phyloP scores from a whole-genome alignment of 1,284 basidiomycete species.

The Ceraceosorus guamensis region DNA sequence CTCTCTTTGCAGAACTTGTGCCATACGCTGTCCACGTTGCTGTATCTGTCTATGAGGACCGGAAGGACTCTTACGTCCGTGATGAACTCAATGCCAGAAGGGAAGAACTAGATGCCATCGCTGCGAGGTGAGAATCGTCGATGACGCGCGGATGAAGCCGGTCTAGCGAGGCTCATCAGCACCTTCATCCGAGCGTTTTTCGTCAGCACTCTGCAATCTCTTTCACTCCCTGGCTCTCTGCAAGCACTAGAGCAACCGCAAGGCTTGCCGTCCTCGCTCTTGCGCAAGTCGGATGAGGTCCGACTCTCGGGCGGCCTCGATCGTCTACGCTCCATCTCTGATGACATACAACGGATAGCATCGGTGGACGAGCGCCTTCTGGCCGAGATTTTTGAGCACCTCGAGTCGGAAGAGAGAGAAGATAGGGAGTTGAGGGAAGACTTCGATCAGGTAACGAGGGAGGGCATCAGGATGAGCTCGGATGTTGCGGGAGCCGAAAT shows the following conservation, averaged over 20 bases:
- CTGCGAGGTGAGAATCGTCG: constrained; percentile 3
- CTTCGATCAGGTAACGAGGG: constrained; percentile 55
- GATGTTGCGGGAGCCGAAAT: constrained; percentile 50
- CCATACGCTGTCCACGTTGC: constrained; percentile 84
- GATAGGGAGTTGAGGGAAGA: constrained; percentile 59
- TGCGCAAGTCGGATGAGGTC: constrained; percentile 80
- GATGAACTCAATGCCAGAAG: constrained; percentile 60
- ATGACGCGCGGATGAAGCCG: too few relatives aligned
- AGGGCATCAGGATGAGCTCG: constrained; percentile 53
- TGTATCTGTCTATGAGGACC: constrained; percentile 80
- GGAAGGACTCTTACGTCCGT: constrained; percentile 63
- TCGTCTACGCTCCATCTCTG: constrained; percentile 65
- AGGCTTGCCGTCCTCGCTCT: constrained; percentile 76
- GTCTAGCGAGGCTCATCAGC: too few relatives aligned
- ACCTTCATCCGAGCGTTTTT: too few relatives aligned
- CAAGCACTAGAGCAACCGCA: constrained; percentile 81
- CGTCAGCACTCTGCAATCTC: constrained; percentile 61
- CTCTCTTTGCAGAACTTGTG: constrained; percentile 68
- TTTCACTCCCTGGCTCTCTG: constrained; percentile 76
- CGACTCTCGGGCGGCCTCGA: constrained; percentile 67
- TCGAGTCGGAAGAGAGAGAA: constrained; percentile 81
- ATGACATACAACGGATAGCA: constrained; percentile 59
- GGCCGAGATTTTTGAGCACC: constrained; percentile 57
- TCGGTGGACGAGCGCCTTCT: constrained; percentile 27
- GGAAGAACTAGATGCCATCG: constrained; percentile 6